Evolutionary conservation across 2,329 filamentous ascomycete genomes (phyloP), one percentile per base, ranked within the genome.

Genomic region (Epichloe typhina): DNA sequence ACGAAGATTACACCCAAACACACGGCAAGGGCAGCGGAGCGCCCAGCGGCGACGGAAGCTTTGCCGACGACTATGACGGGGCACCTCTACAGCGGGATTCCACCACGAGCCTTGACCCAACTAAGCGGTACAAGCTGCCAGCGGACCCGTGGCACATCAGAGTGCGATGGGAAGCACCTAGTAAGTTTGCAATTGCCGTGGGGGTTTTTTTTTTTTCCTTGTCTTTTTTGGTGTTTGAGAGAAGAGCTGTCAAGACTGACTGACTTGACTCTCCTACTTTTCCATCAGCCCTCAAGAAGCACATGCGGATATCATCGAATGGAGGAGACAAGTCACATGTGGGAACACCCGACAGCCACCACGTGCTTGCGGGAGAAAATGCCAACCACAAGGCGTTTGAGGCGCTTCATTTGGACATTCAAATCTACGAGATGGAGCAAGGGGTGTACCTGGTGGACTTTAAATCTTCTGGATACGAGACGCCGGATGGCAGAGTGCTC

Each of bases 381-480:
- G 63, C 66, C 2, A 67, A 67, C 23, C 69, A 72, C 46, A 70
- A 68, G 49, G 80, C 88, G 56, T 85, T 86, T 50, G 82, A 94
- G n/a, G 91, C 86, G 64, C 85, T 97, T 61, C 93, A 95, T 64
- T 82, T 98, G 64, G 90, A 95, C 57, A 96, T 98, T 56, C 93
- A 96, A 65, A 83, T 96, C 48, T 96, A 96, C 68, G 85, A 89
- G 63, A 89, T 97, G 73, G 91, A 97, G 66, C 82, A 83, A 52
- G 85, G 87, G 50, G 91, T 93, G 57, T 97, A 91, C 67, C 83
- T 98, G 55, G 93, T 98, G 46, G 93, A 98, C 66, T 98, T 98
- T 75, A 97, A 96, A 66, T 97, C 91, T 66, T 90, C 93, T 13
- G 93, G 93, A 19, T 98, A 98, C 69, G 93, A 98, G 70, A 88